A percentile compares a stretch with the other conserved stretches of the same genome.
Evolutionary conservation across 2,329 filamentous ascomycete species (phyloP).

Genomic region (Onygenales sp.): DNA sequence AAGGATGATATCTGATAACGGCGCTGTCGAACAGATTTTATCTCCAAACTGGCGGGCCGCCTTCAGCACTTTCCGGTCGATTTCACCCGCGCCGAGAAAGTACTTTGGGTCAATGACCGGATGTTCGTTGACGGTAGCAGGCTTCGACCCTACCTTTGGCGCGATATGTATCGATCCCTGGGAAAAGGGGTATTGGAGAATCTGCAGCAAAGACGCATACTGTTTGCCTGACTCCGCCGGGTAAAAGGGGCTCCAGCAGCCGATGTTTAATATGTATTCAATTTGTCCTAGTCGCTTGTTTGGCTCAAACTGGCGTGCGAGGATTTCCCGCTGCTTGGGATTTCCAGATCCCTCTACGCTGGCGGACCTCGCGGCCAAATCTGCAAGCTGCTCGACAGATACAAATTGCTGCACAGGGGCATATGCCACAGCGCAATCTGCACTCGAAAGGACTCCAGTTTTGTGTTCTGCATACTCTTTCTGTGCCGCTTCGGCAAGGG

Average conservation of each 20-base stretch:
- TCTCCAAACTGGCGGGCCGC: conserved; percentile 31
- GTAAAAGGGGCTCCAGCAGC: conserved; percentile 38
- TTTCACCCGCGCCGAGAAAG: conserved; percentile 34
- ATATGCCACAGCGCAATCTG: neutral
- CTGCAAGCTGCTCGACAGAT: neutral
- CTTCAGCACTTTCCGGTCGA: conserved; percentile 38
- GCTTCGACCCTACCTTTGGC: conserved; percentile 6
- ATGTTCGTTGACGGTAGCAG: conserved; percentile 15
- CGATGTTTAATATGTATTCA: conserved; percentile 10
- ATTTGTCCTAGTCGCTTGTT: neutral
- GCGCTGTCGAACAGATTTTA: conserved; percentile 29
- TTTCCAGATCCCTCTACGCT: neutral
- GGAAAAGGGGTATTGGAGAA: conserved; percentile 45
- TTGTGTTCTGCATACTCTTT: neutral
- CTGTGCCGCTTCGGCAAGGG: neutral
- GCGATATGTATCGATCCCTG: conserved; percentile 40
- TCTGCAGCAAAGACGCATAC: conserved; percentile 41
- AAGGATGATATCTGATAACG: conserved; percentile 29
- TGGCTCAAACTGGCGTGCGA: neutral
- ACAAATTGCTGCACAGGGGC: neutral
- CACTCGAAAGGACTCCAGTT: neutral
- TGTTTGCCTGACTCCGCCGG: conserved; percentile 27
- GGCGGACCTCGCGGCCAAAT: neutral
- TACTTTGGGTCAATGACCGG: conserved; percentile 37
- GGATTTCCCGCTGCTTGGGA: neutral